Conservation (phyloP, 768 basidiomycete species). For the Suillus variegatus region DNA sequence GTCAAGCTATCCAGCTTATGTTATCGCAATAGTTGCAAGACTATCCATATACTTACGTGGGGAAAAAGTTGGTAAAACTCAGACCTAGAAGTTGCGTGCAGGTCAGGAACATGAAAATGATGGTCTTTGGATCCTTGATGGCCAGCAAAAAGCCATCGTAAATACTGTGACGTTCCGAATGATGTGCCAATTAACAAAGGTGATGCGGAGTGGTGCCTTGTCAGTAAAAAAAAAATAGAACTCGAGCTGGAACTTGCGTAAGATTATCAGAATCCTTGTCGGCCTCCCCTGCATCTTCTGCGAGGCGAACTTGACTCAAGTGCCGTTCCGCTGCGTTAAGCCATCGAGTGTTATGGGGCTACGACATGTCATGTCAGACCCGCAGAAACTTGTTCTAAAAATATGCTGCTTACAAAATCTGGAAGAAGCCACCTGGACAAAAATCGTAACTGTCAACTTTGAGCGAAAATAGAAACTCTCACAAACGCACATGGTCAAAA, state of each 20-base stretch:
- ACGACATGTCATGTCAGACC: background rate
- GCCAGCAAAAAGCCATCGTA: slow-evolving; percentile 54
- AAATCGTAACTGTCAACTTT: background rate
- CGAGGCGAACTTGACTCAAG: slow-evolving; percentile 67
- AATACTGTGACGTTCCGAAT: slow-evolving; percentile 34
- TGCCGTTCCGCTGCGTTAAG: slow-evolving; percentile 50
- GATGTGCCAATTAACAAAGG: background rate
- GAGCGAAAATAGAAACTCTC: background rate
- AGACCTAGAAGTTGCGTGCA: slow-evolving; percentile 53
- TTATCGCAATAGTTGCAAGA: background rate
- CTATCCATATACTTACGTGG: slow-evolving; percentile 36
- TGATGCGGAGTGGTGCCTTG: background rate
- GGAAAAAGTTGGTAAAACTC: slow-evolving; percentile 64
- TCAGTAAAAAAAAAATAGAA: background rate
- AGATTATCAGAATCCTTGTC: slow-evolving; percentile 44
- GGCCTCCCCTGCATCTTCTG: slow-evolving; percentile 69
- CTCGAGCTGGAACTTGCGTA: slow-evolving; percentile 15
- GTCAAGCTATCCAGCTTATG: slow-evolving; percentile 42
- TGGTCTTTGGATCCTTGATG: slow-evolving; percentile 54
- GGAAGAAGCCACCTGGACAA: slow-evolving; percentile 53
- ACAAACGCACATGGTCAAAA: slow-evolving; percentile 48
- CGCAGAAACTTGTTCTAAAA: background rate
- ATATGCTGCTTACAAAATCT: slow-evolving; percentile 48
- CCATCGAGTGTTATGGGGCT: slow-evolving; percentile 69
- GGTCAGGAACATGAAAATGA: slow-evolving; percentile 53